These are phyloP conservation scores for Leccinum pellstonianum DNA, from an alignment of 768 basidiomycete species.

Conservation along the genomic window DNA sequence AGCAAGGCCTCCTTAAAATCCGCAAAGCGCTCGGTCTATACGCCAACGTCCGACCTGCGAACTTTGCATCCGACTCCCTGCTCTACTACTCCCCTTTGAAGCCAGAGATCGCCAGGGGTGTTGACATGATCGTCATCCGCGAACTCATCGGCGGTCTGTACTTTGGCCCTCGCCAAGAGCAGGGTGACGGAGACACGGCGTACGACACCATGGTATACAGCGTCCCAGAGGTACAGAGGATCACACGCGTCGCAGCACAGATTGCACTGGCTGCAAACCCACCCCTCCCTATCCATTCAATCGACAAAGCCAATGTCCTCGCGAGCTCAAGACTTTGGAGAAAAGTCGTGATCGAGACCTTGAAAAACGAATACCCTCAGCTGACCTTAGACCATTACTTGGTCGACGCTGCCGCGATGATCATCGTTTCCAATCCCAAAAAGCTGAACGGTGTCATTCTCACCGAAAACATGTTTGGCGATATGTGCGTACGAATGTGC, in stretches of 20 bases:
- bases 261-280: slow-evolving; percentile 83
- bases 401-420: slow-evolving; percentile 95
- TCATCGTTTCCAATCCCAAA: slow-evolving; percentile 84
- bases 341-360: slow-evolving; percentile 83
- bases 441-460: slow-evolving; percentile 95
- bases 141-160: slow-evolving; percentile 97
- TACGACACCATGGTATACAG: slow-evolving; percentile 96
- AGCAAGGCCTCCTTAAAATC: slow-evolving; percentile 83
- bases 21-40: slow-evolving; percentile 94
- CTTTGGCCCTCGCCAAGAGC: slow-evolving; percentile 92
- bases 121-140: slow-evolving; percentile 90
- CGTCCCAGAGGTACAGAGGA: slow-evolving; percentile 86
- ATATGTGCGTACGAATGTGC: slow-evolving; percentile 67
- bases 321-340: slow-evolving; percentile 94
- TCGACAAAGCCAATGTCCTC: slow-evolving; percentile 99
- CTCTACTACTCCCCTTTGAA: slow-evolving; percentile 87
- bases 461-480: slow-evolving; percentile 95
- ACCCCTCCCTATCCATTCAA: slow-evolving; percentile 83
- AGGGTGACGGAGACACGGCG: slow-evolving; percentile 67
- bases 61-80: slow-evolving; percentile 90
- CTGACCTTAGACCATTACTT: slow-evolving; percentile 86
- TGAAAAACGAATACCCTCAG: slow-evolving; percentile 85
- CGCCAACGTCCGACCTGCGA: slow-evolving; percentile 97
- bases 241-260: slow-evolving; percentile 93
- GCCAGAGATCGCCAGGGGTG: slow-evolving; percentile 75